Evolutionary conservation across 1,139 yeast species (phyloP), one percentile per base, ranked within the genome.

Genomic region (Saccharomycopsis phalli): DNA sequence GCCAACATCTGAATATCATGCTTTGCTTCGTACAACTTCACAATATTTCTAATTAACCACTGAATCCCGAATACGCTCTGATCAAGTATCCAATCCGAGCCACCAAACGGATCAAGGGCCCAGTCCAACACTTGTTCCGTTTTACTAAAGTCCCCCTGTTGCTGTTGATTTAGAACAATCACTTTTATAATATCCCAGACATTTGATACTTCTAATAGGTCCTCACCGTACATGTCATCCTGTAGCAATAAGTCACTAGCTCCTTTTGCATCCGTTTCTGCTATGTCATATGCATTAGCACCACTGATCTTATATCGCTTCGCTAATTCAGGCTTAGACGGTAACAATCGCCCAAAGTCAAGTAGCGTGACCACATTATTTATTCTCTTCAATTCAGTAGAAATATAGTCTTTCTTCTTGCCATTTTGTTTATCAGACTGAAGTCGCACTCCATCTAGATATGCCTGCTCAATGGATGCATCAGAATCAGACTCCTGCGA

Each of bases 1-100:
- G 95, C 95, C 17, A 91, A 64, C 95, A 88, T 86, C 56, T 88
- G 97, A 18, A 84, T 62, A 52, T 88, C 81, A 2, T 78, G 76
- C 37, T 65, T 57, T 31, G 53, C 59, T 51, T 81, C 93, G 53
- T 80, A 87, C 51, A 80, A 78, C 1, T 61, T 56, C 54, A 88
- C 66, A 36, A 87, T 63, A 48, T 76, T 75, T 29, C 68, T 67
- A 0, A 86, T 65, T n/a, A 86, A 61, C 81, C 91, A 78, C 4
- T 68, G 55, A n/a, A 77, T 71, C 0, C 95, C 95, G 56, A 81
- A 72, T 0, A 93, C 91, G 56, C 84, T 38, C 27, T 32, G 35
- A 3, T 29, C 40, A 7, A 36, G 26, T 6, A 37, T 41, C 44
- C 36, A 40, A 14, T 37, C 41, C 21, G 22, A 6, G 5, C 29